A percentile compares a stretch with the other conserved stretches of the same genome.
phyloP scores from a whole-genome alignment of 2,329 filamentous ascomycete species.

The Microsporum ferrugineum region DNA sequence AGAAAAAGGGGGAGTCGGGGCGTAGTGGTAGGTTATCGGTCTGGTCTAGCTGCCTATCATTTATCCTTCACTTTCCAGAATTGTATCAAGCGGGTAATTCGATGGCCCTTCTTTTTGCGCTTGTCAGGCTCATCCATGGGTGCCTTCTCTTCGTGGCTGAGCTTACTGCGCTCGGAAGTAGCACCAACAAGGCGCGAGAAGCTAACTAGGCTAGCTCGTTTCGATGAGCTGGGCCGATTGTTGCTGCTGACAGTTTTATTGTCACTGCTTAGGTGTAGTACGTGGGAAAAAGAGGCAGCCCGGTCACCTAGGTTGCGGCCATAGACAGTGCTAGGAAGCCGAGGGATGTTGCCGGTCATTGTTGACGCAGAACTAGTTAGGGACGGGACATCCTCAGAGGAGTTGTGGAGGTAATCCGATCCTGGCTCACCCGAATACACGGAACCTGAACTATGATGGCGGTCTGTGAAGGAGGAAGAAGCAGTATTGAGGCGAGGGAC shows the following conservation, averaged over 20 bases:
- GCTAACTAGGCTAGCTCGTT: conserved; percentile 39
- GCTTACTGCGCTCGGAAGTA: conserved; percentile 35
- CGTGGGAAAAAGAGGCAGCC: conserved; percentile 34
- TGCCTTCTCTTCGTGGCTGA: conserved; percentile 36
- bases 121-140: conserved; percentile 29
- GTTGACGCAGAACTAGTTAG: conserved; percentile 40
- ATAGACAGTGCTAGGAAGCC: conserved; percentile 32
- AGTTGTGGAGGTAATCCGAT: conserved; percentile 31
- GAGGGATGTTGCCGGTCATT: conserved; percentile 33
- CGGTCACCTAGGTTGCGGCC: conserved; percentile 34
- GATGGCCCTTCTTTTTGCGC: conserved; percentile 35
- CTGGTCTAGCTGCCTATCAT: conserved; percentile 21
- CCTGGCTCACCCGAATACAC: conserved; percentile 24
- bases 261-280: conserved; percentile 29
- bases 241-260: conserved; percentile 29
- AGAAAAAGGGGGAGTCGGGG: background rate
- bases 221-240: conserved; percentile 29
- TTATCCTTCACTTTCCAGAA: conserved; percentile 42
- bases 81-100: conserved; percentile 39
- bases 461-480: conserved; percentile 32
- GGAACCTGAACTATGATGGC: conserved; percentile 25
- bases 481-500: conserved; percentile 32
- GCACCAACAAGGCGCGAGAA: conserved; percentile 37
- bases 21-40: background rate
- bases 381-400: conserved; percentile 40